Percentiles rank a stretch among this genome's conserved stretches.
Conservation (phyloP, 768 basidiomycete species). For the Calocybe gangraenosa region DNA sequence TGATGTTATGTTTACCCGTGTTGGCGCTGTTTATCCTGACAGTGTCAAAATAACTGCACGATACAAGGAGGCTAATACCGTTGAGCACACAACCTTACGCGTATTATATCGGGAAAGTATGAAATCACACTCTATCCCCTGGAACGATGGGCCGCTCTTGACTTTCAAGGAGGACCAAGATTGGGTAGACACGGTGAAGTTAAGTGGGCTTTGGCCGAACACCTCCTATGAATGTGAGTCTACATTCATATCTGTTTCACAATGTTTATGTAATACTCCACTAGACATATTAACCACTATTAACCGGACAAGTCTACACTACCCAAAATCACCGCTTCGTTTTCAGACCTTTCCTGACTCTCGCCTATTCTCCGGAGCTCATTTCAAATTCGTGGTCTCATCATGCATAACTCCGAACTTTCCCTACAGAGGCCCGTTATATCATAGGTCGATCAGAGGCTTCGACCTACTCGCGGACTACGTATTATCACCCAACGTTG, state of each 20-base stretch:
- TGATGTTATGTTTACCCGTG: slow-evolving; percentile 58
- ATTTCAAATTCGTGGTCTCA: slow-evolving; percentile 67
- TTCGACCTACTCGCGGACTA: slow-evolving; percentile 61
- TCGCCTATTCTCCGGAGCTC: slow-evolving; percentile 43
- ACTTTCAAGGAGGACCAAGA: slow-evolving; percentile 41
- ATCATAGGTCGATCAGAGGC: slow-evolving; percentile 52
- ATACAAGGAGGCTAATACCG: slow-evolving; percentile 39
- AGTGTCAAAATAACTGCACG: slow-evolving; percentile 61
- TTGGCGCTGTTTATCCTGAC: slow-evolving; percentile 68
- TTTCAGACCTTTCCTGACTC: slow-evolving; percentile 79
- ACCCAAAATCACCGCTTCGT: slow-evolving; percentile 43
- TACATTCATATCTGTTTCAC: background rate
- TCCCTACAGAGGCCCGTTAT: slow-evolving; percentile 57
- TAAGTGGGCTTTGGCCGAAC: slow-evolving; percentile 62
- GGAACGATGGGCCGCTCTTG: slow-evolving; percentile 54
- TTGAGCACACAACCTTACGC: slow-evolving; percentile 29
- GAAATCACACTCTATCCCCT: slow-evolving; percentile 26
- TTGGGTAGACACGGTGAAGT: slow-evolving; percentile 52
- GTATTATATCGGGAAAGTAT: slow-evolving; percentile 42
- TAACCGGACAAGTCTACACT: slow-evolving; percentile 45
- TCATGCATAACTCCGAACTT: slow-evolving; percentile 71
- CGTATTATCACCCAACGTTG: slow-evolving; percentile 29
- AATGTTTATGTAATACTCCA: background rate
- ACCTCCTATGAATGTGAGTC: slow-evolving; percentile 67
- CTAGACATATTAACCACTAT: slow-evolving; percentile 40